Conservation (phyloP, 805 yeast genomes). For the Saccharomycopsis oosterbeekiorum region DNA sequence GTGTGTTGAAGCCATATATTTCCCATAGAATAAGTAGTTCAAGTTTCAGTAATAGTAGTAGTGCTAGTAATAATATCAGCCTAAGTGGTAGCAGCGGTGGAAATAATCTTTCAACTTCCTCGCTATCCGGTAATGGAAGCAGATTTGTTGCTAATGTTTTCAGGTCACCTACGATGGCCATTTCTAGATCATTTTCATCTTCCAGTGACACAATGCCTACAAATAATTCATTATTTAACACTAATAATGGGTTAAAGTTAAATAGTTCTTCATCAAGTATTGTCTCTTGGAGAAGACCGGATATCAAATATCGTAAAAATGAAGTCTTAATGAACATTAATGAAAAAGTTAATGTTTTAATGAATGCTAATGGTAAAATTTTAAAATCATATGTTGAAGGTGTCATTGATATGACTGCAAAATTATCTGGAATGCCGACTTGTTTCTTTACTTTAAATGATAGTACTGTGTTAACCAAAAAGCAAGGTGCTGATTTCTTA, state of each 20-base stretch:
- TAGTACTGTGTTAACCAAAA: slow-evolving; percentile 26
- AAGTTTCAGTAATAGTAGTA: slow-evolving; percentile 1
- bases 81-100: background rate
- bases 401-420: slow-evolving; percentile 56
- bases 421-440: slow-evolving; percentile 70
- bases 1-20: slow-evolving; percentile 30
- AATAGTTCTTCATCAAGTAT: background rate
- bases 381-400: slow-evolving; percentile 72
- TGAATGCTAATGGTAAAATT: slow-evolving; percentile 54
- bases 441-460: slow-evolving; percentile 77
- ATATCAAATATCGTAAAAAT: slow-evolving; percentile 70
- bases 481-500: slow-evolving; percentile 20
- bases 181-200: background rate
- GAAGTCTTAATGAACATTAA: slow-evolving; percentile 68
- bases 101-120: slow-evolving; percentile 1
- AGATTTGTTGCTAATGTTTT: background rate
- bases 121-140: background rate
- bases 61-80: background rate
- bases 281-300: slow-evolving; percentile 61
- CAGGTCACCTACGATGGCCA: background rate
- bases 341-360: slow-evolving; percentile 64
- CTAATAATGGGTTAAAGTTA: background rate
- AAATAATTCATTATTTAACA: background rate
- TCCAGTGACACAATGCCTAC: background rate
- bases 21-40: slow-evolving; percentile 18